Evolutionary conservation across 148 eudicot genomes (phyloP).

Genomic region (Arbutus unedo): DNA sequence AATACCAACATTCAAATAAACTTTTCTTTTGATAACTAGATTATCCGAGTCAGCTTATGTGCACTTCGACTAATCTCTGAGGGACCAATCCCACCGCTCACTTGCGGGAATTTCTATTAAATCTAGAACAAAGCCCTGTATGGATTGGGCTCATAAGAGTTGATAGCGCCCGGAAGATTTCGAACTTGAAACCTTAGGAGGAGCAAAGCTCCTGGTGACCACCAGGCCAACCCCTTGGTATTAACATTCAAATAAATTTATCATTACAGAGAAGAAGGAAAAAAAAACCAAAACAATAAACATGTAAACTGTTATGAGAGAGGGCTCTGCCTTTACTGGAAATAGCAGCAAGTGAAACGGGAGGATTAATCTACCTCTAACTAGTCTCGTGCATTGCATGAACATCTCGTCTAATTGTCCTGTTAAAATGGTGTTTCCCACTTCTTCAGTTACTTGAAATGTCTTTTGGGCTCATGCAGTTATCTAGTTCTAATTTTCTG

Average conservation of each 20-base stretch:
- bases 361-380: background rate
- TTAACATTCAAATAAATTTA: background rate
- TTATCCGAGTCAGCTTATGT: too few relatives aligned
- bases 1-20: background rate
- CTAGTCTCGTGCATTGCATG: background rate
- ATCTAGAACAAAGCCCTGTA: too few relatives aligned
- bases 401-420: background rate
- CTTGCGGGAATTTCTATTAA: too few relatives aligned
- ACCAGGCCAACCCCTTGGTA: too few relatives aligned
- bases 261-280: background rate
- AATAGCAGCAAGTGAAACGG: background rate
- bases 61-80: too few relatives aligned
- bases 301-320: background rate
- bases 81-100: too few relatives aligned
- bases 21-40: too few relatives aligned
- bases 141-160: too few relatives aligned
- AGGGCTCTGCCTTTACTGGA: background rate
- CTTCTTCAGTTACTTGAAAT: background rate
- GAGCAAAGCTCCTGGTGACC: too few relatives aligned
- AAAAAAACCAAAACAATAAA: background rate
- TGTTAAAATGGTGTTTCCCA: background rate
- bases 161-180: too few relatives aligned
- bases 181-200: too few relatives aligned
- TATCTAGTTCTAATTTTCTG: conserved; percentile 32
- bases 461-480: conserved; percentile 25